Evolutionary conservation across 1,284 basidiomycete species (phyloP).

Genomic region (Irpex sp.): DNA sequence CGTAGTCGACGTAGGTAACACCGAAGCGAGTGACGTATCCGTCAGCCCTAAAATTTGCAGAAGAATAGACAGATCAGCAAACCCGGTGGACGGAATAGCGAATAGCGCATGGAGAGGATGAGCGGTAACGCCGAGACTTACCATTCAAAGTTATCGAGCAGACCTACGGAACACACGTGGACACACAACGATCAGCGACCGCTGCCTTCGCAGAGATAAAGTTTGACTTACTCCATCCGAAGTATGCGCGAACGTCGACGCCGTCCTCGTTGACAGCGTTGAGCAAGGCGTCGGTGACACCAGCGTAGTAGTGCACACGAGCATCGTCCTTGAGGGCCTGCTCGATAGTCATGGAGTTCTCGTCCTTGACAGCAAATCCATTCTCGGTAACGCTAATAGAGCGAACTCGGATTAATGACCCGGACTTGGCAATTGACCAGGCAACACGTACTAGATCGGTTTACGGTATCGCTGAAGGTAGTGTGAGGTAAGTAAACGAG

Average conservation of each 20-base stretch:
- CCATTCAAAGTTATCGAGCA: slow-evolving; percentile 79
- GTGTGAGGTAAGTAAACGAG: not conserved
- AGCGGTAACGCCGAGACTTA: slow-evolving; percentile 12
- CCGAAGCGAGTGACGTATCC: slow-evolving; percentile 64
- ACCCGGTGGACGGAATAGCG: not conserved
- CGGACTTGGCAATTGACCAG: not conserved
- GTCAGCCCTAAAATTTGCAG: slow-evolving; percentile 41
- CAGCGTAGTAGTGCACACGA: slow-evolving; percentile 67
- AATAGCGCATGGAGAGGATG: not conserved
- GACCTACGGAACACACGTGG: slow-evolving; percentile 31
- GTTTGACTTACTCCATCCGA: slow-evolving; percentile 57
- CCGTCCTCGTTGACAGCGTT: slow-evolving; percentile 63
- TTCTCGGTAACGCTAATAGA: slow-evolving; percentile 60
- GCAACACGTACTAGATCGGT: slow-evolving; percentile 52
- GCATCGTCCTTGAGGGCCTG: slow-evolving; percentile 62
- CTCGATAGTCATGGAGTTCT: slow-evolving; percentile 48
- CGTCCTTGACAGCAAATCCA: slow-evolving; percentile 70
- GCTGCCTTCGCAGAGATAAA: not conserved
- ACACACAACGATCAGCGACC: not conserved
- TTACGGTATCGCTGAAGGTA: slow-evolving; percentile 47
- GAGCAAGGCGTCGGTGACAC: slow-evolving; percentile 55
- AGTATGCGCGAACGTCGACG: slow-evolving; percentile 65
- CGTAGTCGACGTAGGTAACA: slow-evolving; percentile 65
- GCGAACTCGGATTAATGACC: not conserved
- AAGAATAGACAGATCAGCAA: not conserved